Evolutionary conservation across 108 stramenopile species (phyloP), one percentile per base, ranked within the genome.

Genomic region (Aurantiochytrium sp.): DNA sequence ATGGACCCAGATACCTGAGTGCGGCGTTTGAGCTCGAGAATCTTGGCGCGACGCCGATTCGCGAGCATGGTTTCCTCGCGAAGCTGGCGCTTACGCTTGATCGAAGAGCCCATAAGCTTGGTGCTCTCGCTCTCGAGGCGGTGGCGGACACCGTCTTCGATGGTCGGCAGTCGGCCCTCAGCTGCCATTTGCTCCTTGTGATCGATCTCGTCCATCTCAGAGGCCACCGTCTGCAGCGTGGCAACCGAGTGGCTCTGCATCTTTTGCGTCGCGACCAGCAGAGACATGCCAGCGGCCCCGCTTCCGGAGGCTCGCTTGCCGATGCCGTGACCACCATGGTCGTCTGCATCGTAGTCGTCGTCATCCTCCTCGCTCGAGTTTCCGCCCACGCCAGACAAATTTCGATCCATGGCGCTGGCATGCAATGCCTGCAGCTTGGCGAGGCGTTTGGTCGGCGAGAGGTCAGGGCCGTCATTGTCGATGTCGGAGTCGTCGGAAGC

Each of bases 11-110:
- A 27, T 6, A 81, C 30, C 45, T 48, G 73, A 19, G 73, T 48
- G 6, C 73, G 39, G n/a, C 73, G 73, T 24, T 81, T 81, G 73
- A 81, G 73, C 36, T 81, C 73, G 3, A 81, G 45, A 42, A 81
- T 81, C 45, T 81, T 81, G 27, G 73, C 73, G 6, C 45, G 39
- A 8, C 73, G 39, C 10, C 45, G 39, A 24, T 81, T 81, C n/a
- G 12, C 19, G 39, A 81, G 73, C 39, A 39, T 81, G 27, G n/a
- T 81, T 24, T 81, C 42, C 73, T 81, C 42, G 3, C 73, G 39
- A 17, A 81, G 39, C 73, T 21, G 42, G 6, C 39, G 73, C 45
- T 81, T 37, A 24, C 68, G n/a, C 10, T 15, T 24, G 12, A 68
- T 8, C 10, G 68, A 68, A 41, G 45, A 27, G 42, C 73, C 73